phyloP scores from a whole-genome alignment of 2,329 filamentous ascomycete species.

The Ilyonectria robusta region DNA sequence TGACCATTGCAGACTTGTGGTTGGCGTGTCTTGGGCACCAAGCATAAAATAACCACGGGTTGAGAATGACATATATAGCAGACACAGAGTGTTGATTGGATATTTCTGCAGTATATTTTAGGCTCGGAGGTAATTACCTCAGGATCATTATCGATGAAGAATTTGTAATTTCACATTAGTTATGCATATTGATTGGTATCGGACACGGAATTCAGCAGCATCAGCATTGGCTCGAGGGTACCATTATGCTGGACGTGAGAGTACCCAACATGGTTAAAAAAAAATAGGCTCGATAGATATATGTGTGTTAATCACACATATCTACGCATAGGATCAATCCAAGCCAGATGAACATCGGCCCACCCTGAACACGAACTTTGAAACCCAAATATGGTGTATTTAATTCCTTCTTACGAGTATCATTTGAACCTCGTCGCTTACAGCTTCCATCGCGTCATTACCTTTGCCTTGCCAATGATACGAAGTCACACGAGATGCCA shows the following conservation, averaged over 20 bases:
- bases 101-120: neutral
- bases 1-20: neutral
- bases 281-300: neutral
- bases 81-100: neutral
- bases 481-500: neutral
- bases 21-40: neutral
- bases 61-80: neutral
- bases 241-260: neutral
- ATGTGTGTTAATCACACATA: neutral
- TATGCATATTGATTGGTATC: neutral
- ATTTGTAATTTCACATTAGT: neutral
- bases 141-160: neutral
- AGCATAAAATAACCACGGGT: neutral
- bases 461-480: neutral
- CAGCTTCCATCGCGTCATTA: neutral
- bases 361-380: neutral
- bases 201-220: too few species aligned
- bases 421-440: neutral
- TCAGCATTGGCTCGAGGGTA: neutral
- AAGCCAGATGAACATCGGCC: neutral
- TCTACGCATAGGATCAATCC: neutral
- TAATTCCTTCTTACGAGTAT: too few species aligned
- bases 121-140: neutral
- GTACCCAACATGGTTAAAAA: neutral
- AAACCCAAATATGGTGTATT: too few species aligned